Base-by-base conservation (phyloP, 2,329 filamentous ascomycete species). In the Alternaria sp. region DNA sequence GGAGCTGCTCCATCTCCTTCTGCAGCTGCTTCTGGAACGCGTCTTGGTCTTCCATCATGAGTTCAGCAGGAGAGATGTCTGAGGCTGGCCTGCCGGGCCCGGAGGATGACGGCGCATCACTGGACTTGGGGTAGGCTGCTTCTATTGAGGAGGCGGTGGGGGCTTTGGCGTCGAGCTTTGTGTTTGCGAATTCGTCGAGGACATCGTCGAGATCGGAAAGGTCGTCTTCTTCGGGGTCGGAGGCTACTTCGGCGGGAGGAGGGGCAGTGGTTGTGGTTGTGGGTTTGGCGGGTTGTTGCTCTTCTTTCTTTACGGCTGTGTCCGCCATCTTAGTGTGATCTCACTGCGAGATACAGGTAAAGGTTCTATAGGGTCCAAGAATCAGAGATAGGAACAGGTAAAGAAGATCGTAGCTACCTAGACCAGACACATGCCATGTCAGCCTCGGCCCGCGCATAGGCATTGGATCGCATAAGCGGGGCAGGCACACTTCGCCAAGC, bases 181-280 rank as follows among this genome's bases (percentile, higher is more conserved):
- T 84, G 26, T 90, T 82, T 45, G 90, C 90, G 81, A 99, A 99
- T 68, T 97, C 92, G 77, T 97, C 93, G 25, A 99, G 89, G 80
- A 98, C 91, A 72, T 98, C 95, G 81, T 99, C 96, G 47, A 99
- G 84, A 74, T 98, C 96, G 75, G 97, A 92, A 19, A 96, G 83
- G 71, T 96, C 92, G 80, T 96, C 96, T 80, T 97, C 94, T 69
- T 98, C 95, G 7, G 94, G 95, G 74, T 97, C 95, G 19, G 93
- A 90, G 15, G 91, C 89, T 69, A 78, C 74, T 46, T 81, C 80
- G 44, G 58, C 30, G 50, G 60, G 60, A 46, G 69, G 68, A 65
- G 70, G 64, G 62, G 69, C 65, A 55, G 66, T 43, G 47, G 66
- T 55, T 11, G 59, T 57, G 57, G 61, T 47, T n/a, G 49, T 12